Evolutionary conservation across 2,329 filamentous ascomycete genomes (phyloP), one percentile per base, ranked within the genome.

Genomic region (Xylariaceae sp.): DNA sequence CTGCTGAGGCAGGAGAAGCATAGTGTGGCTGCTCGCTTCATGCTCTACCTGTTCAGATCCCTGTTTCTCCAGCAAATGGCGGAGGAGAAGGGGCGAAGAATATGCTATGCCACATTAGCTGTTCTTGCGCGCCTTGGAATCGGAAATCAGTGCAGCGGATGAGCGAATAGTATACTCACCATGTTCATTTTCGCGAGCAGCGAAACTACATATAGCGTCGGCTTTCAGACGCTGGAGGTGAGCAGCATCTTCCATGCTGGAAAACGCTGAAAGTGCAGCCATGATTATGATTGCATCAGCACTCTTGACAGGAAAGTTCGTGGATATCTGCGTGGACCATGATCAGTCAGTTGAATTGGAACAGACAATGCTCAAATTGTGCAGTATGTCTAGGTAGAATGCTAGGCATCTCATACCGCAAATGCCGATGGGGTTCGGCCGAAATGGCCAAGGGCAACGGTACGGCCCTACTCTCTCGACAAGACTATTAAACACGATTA

Each of bases 31-130:
- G 10, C 45, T 50, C 11, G 34, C 55, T 30, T 55, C 49, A 17
- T 62, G 53, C 5, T 48, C 52, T 35, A 70, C 17, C 17, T 18
- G 60, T 30, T 68, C 67, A 1, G 63, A 51, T 9, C 71, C 48
- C 10, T 65, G 51, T 1, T 59, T 64, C 45, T 58, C 59, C 1
- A 71, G 62, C 44, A 73, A 67, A 9, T 66, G 63, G 1, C 64
- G 64, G 17, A 72, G 62, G 6, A 69, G 58, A 13, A 64, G 61
- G 10, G 71, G 68, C n/a, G 70, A 67, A n/a, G 70, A 68, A 35
- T 70, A 68, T 6, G 64, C 71, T 69, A 56, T 17, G 35, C 7
- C 13, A 8, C n/a, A 52, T 64, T 58, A 63, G 56, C 23, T 45
- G 13, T 57, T 52, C 13, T 8, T 51, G 39, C 45, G 23, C 53